phyloP scores from a whole-genome alignment of 2,329 filamentous ascomycete genomes.

The Orbilia oligospora region DNA sequence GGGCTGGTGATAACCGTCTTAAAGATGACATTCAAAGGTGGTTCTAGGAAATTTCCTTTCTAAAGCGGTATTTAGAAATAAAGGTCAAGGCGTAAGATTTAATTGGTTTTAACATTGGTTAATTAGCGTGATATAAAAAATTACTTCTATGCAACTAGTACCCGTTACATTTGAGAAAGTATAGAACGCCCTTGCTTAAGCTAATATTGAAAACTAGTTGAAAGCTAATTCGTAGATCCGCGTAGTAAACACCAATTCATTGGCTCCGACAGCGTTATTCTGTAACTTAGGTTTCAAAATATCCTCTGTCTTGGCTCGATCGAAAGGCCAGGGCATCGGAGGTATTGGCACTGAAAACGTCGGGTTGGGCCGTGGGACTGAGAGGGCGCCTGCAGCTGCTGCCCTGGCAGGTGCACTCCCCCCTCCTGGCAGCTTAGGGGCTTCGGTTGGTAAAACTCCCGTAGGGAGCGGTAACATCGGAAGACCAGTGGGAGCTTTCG shows the following conservation, averaged over 20 bases:
- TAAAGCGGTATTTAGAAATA: neutral
- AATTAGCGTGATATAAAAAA: slow-evolving; percentile 14
- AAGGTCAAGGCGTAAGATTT: neutral
- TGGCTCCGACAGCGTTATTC: neutral
- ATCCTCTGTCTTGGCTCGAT: neutral
- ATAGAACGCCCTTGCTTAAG: neutral
- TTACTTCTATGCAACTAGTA: neutral
- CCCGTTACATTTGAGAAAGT: neutral
- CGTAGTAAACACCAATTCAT: slow-evolving; percentile 18
- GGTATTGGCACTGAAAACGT: slow-evolving; percentile 1
- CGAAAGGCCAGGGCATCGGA: neutral
- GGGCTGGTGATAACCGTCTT: neutral
- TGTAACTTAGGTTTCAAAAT: slow-evolving; percentile 23
- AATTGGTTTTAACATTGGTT: neutral
- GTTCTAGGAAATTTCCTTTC: neutral
- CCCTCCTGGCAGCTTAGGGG: slow-evolving; percentile 7
- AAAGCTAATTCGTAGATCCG: slow-evolving; percentile 22
- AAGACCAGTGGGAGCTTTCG: neutral
- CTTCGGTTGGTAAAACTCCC: neutral
- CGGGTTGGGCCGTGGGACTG: slow-evolving; percentile 13
- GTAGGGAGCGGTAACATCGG: neutral
- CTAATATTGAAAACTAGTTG: neutral
- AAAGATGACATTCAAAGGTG: neutral
- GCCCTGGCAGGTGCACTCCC: neutral
- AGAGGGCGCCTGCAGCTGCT: neutral